Percentiles rank a stretch among this genome's conserved stretches.
These are phyloP conservation scores for Marchantia polymorpha DNA, from an alignment of 225 moss, liverwort and hornwort species.

Conservation along the genomic window DNA sequence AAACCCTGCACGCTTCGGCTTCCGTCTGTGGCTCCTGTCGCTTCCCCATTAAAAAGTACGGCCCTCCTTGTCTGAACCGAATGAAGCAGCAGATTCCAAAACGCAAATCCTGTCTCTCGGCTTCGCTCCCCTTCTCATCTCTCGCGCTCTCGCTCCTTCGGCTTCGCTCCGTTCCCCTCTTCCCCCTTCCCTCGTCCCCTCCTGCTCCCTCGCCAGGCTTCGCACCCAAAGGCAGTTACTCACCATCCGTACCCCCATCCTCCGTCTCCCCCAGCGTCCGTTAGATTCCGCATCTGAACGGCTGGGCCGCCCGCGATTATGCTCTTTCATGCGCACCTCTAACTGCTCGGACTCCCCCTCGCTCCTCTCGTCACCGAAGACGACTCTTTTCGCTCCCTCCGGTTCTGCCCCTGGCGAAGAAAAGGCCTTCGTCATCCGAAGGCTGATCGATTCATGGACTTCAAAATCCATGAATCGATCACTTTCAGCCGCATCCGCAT, in stretches of 20 bases:
- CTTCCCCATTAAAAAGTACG: constrained; percentile 11
- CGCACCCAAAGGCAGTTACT: constrained; percentile 6
- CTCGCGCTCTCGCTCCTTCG: background rate
- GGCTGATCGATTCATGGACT: too few relatives aligned
- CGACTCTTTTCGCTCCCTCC: too few relatives aligned
- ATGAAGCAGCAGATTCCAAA: constrained; percentile 15
- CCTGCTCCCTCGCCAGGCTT: background rate
- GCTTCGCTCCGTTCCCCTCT: background rate
- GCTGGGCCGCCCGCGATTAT: background rate
- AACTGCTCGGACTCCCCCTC: background rate
- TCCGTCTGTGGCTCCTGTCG: constrained; percentile 8
- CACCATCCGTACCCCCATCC: background rate
- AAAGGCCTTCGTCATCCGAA: too few relatives aligned
- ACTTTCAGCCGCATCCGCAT: too few relatives aligned
- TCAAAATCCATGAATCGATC: too few relatives aligned
- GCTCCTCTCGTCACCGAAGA: too few relatives aligned
- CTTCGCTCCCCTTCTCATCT: constrained; percentile 4
- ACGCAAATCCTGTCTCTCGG: background rate
- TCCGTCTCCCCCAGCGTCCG: background rate
- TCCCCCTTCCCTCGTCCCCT: background rate
- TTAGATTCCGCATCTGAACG: background rate
- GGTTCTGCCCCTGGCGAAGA: too few relatives aligned
- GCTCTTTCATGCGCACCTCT: background rate
- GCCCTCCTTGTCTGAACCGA: background rate
- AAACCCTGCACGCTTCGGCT: background rate